These are phyloP conservation scores for Trametes sp. DNA, from an alignment of 1,284 basidiomycete species.

Conservation along the genomic window DNA sequence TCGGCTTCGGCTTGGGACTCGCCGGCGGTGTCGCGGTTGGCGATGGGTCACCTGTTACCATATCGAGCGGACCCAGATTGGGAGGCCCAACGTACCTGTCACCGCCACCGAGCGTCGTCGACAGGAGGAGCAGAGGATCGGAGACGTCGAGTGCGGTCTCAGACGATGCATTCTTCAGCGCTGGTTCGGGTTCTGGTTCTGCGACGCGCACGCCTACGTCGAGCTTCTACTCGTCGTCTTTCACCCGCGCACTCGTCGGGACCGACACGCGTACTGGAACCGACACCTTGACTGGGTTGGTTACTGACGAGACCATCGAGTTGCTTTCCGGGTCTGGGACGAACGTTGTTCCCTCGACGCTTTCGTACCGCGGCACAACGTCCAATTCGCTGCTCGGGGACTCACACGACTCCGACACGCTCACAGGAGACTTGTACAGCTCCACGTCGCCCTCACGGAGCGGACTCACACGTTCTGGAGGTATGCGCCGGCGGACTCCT, in stretches of 20 bases:
- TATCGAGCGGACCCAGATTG: slow-evolving; percentile 61
- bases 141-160: slow-evolving; percentile 51
- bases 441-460: slow-evolving; percentile 44
- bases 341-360: slow-evolving; percentile 56
- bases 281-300: slow-evolving; percentile 28
- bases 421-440: slow-evolving; percentile 40
- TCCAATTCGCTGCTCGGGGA: slow-evolving; percentile 66
- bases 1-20: slow-evolving; percentile 54
- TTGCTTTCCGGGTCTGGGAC: slow-evolving; percentile 53
- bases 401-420: slow-evolving; percentile 51
- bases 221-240: slow-evolving; percentile 45
- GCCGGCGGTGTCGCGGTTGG: slow-evolving; percentile 48
- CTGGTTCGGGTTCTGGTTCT: slow-evolving; percentile 38
- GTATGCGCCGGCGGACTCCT: slow-evolving; percentile 58
- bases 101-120: slow-evolving; percentile 62
- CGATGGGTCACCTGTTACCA: slow-evolving; percentile 59
- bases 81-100: slow-evolving; percentile 64
- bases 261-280: slow-evolving; percentile 26
- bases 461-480: slow-evolving; percentile 62
- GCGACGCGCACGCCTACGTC: slow-evolving; percentile 44
- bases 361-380: slow-evolving; percentile 61
- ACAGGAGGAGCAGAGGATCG: slow-evolving; percentile 41
- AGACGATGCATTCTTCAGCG: slow-evolving; percentile 68
- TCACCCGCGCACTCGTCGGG: slow-evolving; percentile 35
- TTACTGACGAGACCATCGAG: slow-evolving; percentile 46